These are phyloP conservation scores for Starmerella ratchasimensis DNA, from an alignment of 805 yeast species.

Conservation along the genomic window DNA sequence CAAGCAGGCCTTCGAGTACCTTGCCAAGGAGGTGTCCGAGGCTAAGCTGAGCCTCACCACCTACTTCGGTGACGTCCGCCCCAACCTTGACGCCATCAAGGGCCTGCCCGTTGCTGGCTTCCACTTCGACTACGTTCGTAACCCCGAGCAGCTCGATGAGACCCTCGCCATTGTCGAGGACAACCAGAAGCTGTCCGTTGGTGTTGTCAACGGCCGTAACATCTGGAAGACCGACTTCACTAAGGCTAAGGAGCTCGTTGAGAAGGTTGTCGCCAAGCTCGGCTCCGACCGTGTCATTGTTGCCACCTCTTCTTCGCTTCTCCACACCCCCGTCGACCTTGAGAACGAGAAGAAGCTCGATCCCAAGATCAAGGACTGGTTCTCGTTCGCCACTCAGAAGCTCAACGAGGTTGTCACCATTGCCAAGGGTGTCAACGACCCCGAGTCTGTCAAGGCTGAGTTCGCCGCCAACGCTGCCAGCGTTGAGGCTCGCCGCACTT, in stretches of 20 bases:
- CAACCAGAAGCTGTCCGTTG: slow-evolving; percentile 78
- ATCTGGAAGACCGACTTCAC: slow-evolving; percentile 96
- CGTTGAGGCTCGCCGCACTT: slow-evolving; percentile 70
- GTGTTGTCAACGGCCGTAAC: slow-evolving; percentile 98
- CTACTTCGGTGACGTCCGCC: slow-evolving; percentile 97
- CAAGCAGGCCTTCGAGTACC: slow-evolving; percentile 72
- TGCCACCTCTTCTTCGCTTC: slow-evolving; percentile 89
- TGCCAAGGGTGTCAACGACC: slow-evolving; percentile 74
- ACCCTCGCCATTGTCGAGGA: slow-evolving; percentile 53
- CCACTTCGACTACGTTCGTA: slow-evolving; percentile 95
- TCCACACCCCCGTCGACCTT: slow-evolving; percentile 98
- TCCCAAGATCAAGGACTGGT: slow-evolving; percentile 89
- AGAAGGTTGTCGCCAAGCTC: slow-evolving; percentile 69
- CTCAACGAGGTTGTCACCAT: slow-evolving; percentile 78
- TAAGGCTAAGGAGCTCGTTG: slow-evolving; percentile 68
- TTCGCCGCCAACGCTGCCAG: slow-evolving; percentile 79
- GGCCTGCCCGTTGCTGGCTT: slow-evolving; percentile 84
- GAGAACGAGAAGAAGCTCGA: slow-evolving; percentile 82
- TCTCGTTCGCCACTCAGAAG: slow-evolving; percentile 97
- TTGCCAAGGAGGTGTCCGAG: slow-evolving; percentile 51
- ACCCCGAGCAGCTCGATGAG: slow-evolving; percentile 87
- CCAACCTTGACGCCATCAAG: slow-evolving; percentile 82
- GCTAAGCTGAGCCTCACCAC: slow-evolving; percentile 78
- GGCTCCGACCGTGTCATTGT: slow-evolving; percentile 64
- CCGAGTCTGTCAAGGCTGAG: slow-evolving; percentile 48